Percentiles rank a stretch among this genome's conserved stretches.
Evolutionary conservation across 164 flowering plant species (phyloP).

Genomic region (Tinospora cordifolia): DNA sequence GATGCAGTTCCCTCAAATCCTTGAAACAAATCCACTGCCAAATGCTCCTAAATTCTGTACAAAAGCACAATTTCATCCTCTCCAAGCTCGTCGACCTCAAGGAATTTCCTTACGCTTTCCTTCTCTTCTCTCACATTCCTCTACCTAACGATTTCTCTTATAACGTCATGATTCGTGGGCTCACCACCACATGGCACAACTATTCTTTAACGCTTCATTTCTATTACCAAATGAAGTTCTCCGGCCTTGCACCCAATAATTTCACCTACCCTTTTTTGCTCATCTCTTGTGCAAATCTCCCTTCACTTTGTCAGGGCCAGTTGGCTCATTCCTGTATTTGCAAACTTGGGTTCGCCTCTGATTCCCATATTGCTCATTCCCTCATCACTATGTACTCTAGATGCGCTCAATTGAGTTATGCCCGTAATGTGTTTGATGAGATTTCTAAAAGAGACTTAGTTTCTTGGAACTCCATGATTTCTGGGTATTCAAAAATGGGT

Average conservation of each 20-base stretch:
- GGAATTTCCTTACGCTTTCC: constrained; percentile 1
- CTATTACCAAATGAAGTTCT: constrained; percentile 8
- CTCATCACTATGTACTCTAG: constrained; percentile 7
- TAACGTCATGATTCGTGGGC: constrained; percentile 4
- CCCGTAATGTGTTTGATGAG: constrained; percentile 4
- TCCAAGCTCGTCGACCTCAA: constrained; percentile 1
- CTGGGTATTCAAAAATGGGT: constrained; percentile 6
- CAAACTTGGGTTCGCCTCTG: background rate
- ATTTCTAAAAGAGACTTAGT: constrained; percentile 2
- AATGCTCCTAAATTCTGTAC: constrained; percentile 1
- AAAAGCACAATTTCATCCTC: constrained; percentile 4
- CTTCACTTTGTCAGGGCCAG: background rate
- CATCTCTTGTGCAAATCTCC: constrained; percentile 7
- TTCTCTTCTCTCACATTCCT: constrained; percentile 3
- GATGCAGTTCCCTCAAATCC: background rate
- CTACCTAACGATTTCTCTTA: constrained; percentile 6
- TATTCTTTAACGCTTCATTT: background rate
- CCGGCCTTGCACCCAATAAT: background rate
- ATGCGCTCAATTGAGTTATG: background rate
- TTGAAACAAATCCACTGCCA: constrained; percentile 6
- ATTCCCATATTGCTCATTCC: constrained; percentile 6
- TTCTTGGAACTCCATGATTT: constrained; percentile 10
- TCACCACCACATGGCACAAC: constrained; percentile 2
- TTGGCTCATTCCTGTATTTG: background rate
- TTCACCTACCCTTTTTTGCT: constrained; percentile 12